Evolutionary conservation across 805 yeast genomes (phyloP).

Genomic region (Ogataea salicorniae): DNA sequence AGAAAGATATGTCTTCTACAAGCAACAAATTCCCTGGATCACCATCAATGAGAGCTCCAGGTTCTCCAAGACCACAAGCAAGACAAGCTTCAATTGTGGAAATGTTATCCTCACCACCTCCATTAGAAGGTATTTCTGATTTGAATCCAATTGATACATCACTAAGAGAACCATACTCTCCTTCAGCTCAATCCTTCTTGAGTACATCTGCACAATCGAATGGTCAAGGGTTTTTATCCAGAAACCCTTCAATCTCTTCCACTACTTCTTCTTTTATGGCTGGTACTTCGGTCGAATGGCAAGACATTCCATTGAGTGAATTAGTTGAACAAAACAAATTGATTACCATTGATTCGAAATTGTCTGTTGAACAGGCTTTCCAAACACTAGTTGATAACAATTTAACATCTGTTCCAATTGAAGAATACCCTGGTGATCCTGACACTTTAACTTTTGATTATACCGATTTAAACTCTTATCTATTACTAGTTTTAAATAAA

Average conservation of each 20-base stretch:
- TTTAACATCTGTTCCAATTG: slow-evolving; percentile 84
- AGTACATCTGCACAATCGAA: slow-evolving; percentile 1
- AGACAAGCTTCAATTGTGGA: slow-evolving; percentile 71
- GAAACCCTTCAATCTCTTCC: slow-evolving; percentile 34
- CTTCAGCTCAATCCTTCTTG: slow-evolving; percentile 6
- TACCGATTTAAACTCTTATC: slow-evolving; percentile 81
- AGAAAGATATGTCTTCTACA: slow-evolving; percentile 12
- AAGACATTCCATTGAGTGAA: slow-evolving; percentile 62
- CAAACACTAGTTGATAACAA: slow-evolving; percentile 66
- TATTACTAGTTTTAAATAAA: slow-evolving; percentile 79
- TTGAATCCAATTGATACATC: slow-evolving; percentile 9
- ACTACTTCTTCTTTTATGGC: slow-evolving; percentile 22
- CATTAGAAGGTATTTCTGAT: slow-evolving; percentile 34
- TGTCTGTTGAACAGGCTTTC: slow-evolving; percentile 85
- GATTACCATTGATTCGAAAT: slow-evolving; percentile 57
- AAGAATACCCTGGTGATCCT: slow-evolving; percentile 46
- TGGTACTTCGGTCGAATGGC: slow-evolving; percentile 53
- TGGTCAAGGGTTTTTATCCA: slow-evolving; percentile 26
- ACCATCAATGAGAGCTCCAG: slow-evolving; percentile 34
- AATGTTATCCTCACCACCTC: slow-evolving; percentile 72
- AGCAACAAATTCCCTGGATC: slow-evolving; percentile 31
- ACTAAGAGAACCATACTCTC: slow-evolving; percentile 14
- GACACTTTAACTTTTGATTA: slow-evolving; percentile 86
- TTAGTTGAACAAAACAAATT: slow-evolving; percentile 76
- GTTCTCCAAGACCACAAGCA: slow-evolving; percentile 28